These are phyloP conservation scores for Clarireedia hainanense DNA, from an alignment of 2,329 filamentous ascomycete species.

Conservation along the genomic window DNA sequence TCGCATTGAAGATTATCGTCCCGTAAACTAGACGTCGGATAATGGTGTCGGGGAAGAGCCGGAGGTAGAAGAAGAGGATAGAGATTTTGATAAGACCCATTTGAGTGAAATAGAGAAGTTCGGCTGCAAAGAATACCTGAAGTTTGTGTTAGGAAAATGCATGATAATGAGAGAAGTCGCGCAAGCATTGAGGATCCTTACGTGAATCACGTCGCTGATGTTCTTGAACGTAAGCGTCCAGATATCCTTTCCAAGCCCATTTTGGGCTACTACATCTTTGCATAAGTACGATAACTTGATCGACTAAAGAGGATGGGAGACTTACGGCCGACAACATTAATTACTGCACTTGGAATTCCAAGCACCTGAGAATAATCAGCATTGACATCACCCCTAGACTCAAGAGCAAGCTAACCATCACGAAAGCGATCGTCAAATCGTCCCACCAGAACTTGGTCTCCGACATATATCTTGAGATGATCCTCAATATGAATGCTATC, in stretches of 20 bases:
- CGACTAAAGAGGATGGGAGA: background rate
- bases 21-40: constrained; percentile 2
- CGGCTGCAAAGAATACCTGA: constrained; percentile 14
- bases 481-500: background rate
- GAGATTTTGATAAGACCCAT: constrained; percentile 12
- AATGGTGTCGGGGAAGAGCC: constrained; percentile 13
- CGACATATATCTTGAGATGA: background rate
- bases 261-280: constrained; percentile 5
- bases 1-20: constrained; percentile 6
- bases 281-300: background rate
- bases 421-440: background rate
- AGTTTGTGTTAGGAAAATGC: background rate
- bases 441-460: constrained; percentile 2
- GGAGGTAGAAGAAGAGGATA: constrained; percentile 17
- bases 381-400: background rate
- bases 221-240: constrained; percentile 12
- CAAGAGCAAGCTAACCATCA: background rate
- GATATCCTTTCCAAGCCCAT: constrained; percentile 15
- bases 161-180: background rate
- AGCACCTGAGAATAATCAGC: background rate
- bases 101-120: constrained; percentile 16
- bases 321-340: constrained; percentile 4
- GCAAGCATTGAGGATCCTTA: constrained; percentile 1
- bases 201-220: constrained; percentile 12
- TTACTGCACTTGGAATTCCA: constrained; percentile 1